Evolutionary conservation across 805 yeast species (phyloP).

Genomic region (Yamadazyma olivae): DNA sequence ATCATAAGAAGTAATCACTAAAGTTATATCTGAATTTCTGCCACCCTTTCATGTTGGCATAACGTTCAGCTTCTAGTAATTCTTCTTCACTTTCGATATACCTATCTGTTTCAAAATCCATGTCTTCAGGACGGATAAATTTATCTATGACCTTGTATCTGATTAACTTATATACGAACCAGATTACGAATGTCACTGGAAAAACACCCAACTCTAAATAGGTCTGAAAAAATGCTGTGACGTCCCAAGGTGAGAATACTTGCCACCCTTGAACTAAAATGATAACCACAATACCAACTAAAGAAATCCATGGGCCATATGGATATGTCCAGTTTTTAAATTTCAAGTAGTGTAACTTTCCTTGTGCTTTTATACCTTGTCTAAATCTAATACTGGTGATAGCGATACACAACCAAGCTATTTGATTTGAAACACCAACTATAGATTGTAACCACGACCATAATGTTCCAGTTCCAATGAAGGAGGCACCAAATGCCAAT

Average conservation of each 20-base stretch:
- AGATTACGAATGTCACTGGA: constrained; percentile 40
- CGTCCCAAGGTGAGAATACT: constrained; percentile 45
- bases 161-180: constrained; percentile 41
- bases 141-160: constrained; percentile 31
- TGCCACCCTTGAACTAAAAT: constrained; percentile 55
- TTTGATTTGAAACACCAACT: constrained; percentile 52
- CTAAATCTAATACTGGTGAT: constrained; percentile 50
- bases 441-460: constrained; percentile 53
- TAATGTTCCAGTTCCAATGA: constrained; percentile 50
- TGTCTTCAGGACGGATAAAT: constrained; percentile 41
- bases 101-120: constrained; percentile 53
- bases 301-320: constrained; percentile 46
- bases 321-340: constrained; percentile 53
- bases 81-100: constrained; percentile 52
- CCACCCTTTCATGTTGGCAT: constrained; percentile 43
- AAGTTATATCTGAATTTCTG: constrained; percentile 34
- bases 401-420: constrained; percentile 50
- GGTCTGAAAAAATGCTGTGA: constrained; percentile 38
- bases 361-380: constrained; percentile 42
- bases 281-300: constrained; percentile 40
- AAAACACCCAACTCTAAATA: constrained; percentile 48
- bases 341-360: constrained; percentile 37
- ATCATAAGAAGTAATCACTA: constrained; percentile 23
- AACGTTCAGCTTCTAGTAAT: constrained; percentile 31
- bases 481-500: constrained; percentile 57